Evolutionary conservation across 345 rosid species (phyloP), one percentile per base, ranked within the genome.

Genomic region (Hirschfeldia incana): DNA sequence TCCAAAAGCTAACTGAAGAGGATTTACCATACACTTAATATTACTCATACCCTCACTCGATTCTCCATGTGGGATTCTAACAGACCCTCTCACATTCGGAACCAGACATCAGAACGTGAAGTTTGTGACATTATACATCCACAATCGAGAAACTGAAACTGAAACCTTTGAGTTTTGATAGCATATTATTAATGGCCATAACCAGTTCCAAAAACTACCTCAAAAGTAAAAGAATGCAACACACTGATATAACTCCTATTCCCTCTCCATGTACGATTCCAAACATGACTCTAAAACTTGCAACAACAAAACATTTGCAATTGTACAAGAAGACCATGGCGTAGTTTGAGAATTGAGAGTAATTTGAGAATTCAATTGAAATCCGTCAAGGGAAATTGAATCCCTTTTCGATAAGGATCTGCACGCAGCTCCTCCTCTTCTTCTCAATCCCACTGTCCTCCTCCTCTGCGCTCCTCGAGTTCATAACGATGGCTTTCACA

Each of bases 401-500:
- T 26, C 83, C 80, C 0, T 75, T 80, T 0, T 65, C 3, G 42
- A 55, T 2, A 21, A 80, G 72, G 44, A 75, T 11, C 60, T 75
- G 64, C 13, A 80, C 69, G 4, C 27, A 80, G 55, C 79, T 75
- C 33, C 4, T 36, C 42, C 8, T 76, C 49, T 6, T 58, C 49
- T 70, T 75, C 65, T 58, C 69, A 65, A 26, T 10, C 46, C 65
- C 69, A 32, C 34, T 75, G 5, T 66, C 76, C 59, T 64, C 62
- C 64, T 80, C 79, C 27, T 57, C 63, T 17, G 3, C 1, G 6
- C 49, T 71, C 21, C 29, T 71, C 30, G 83, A 76, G 32, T 80
- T 80, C 73, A 27, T 65, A 70, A 80, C 76, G 2, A 80, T 80
- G 57, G 83, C 83, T 33, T 65, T 80, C 65, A 80, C 80, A 58